These are phyloP conservation scores for Pezicula neosporulosa DNA, from an alignment of 2,329 filamentous ascomycete genomes.

Conservation along the genomic window DNA sequence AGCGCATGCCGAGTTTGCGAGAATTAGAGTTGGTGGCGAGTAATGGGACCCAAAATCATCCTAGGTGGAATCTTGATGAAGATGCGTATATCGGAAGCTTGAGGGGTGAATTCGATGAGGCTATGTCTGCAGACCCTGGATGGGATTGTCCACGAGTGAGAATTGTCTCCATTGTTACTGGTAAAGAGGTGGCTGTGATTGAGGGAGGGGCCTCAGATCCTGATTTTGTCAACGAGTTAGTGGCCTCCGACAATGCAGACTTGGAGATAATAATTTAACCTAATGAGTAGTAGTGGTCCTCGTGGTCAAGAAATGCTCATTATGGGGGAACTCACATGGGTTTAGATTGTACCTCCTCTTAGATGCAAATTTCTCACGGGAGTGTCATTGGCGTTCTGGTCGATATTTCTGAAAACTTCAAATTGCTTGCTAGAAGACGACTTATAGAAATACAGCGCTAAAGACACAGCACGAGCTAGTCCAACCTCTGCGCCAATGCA, in stretches of 20 bases:
- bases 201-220: slow-evolving; percentile 15
- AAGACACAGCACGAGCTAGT: no score
- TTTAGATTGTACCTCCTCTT: no score
- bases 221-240: slow-evolving; percentile 7
- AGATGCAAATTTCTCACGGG: no score
- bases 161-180: slow-evolving; percentile 12
- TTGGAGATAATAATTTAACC: no score
- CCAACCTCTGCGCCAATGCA: no score
- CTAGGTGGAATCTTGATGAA: slow-evolving; percentile 1
- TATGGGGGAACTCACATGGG: no score
- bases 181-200: slow-evolving; percentile 11
- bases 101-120: slow-evolving; percentile 15
- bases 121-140: slow-evolving; percentile 11
- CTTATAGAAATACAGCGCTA: no score
- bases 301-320: no score
- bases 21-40: slow-evolving; percentile 15
- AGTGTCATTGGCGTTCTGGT: no score
- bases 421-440: no score
- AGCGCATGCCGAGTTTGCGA: slow-evolving; percentile 17
- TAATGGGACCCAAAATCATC: not conserved
- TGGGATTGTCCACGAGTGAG: slow-evolving; percentile 22
- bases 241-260: not conserved
- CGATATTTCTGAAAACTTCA: no score
- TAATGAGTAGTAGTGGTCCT: no score
- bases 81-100: slow-evolving; percentile 8